phyloP scores from a whole-genome alignment of 306 rosid genomes.

The Sesbania bispinosa region DNA sequence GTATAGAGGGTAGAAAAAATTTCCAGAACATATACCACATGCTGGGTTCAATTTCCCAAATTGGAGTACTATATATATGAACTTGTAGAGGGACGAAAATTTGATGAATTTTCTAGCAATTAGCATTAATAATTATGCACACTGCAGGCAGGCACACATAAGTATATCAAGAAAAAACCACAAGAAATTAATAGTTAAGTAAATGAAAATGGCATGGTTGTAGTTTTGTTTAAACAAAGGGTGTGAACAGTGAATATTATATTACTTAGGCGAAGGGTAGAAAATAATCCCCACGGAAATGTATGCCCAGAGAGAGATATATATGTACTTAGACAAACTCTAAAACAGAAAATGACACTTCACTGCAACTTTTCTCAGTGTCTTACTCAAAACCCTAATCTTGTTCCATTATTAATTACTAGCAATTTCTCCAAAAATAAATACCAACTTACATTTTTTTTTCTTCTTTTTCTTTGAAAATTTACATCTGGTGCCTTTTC shows the following conservation, averaged over 20 bases:
- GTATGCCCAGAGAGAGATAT: slow-evolving; percentile 53
- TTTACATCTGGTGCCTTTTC: slow-evolving; percentile 28
- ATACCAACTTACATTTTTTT: slow-evolving; percentile 19
- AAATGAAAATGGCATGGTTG: slow-evolving; percentile 32
- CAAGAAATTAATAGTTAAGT: not conserved
- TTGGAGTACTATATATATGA: not conserved
- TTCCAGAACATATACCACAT: not conserved
- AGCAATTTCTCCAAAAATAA: slow-evolving; percentile 3
- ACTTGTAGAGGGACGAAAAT: not conserved
- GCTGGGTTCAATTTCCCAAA: not conserved
- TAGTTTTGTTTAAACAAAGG: slow-evolving; percentile 28
- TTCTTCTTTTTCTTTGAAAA: slow-evolving; percentile 12
- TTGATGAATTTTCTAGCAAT: not conserved
- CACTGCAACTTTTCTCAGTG: slow-evolving; percentile 73
- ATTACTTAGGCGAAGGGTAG: slow-evolving; percentile 12
- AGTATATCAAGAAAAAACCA: not conserved
- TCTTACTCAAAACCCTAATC: slow-evolving; percentile 49
- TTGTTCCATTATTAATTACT: slow-evolving; percentile 10
- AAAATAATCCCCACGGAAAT: slow-evolving; percentile 77
- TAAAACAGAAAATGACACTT: slow-evolving; percentile 82
- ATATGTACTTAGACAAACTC: no score
- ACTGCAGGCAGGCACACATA: not conserved
- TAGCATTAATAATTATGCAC: not conserved
- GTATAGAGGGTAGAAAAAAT: not conserved
- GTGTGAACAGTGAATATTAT: slow-evolving; percentile 20